Percentiles rank a stretch among this genome's conserved stretches.
phyloP scores from a whole-genome alignment of 768 basidiomycete genomes.

The Leucocoprinus leucothites region DNA sequence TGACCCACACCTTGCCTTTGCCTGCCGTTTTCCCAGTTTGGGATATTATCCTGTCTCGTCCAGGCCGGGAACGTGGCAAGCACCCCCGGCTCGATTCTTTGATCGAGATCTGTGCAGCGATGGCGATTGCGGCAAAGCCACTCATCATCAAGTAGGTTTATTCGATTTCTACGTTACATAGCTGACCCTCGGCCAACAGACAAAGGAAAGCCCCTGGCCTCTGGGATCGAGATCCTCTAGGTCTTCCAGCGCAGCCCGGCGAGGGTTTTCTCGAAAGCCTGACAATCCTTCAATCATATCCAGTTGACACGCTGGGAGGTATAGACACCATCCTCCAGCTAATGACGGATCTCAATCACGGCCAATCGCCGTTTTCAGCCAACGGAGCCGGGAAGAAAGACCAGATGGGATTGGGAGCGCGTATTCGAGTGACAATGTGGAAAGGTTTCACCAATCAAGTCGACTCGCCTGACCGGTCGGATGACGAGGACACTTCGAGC shows the following conservation, averaged over 20 bases:
- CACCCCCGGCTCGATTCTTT: conserved; percentile 66
- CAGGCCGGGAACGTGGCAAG: conserved; percentile 48
- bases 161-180: not conserved
- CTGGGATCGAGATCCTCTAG: not conserved
- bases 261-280: conserved; percentile 70
- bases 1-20: conserved; percentile 72
- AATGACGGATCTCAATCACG: conserved; percentile 54
- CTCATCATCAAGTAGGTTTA: conserved; percentile 50
- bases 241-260: conserved; percentile 44
- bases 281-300: conserved; percentile 61
- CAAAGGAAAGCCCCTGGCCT: conserved; percentile 25
- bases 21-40: conserved; percentile 57
- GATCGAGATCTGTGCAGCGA: conserved; percentile 66
- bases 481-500: conserved; percentile 33
- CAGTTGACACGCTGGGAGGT: conserved; percentile 63
- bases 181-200: not conserved
- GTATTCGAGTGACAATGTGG: conserved; percentile 63
- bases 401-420: conserved; percentile 47
- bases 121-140: conserved; percentile 57
- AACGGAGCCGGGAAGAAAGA: conserved; percentile 13
- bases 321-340: conserved; percentile 69
- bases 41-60: conserved; percentile 68
- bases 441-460: conserved; percentile 59
- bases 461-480: conserved; percentile 26
- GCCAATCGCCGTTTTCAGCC: conserved; percentile 16